phyloP scores from a whole-genome alignment of 257 asterid genomes.

The Nicotiana tabacum region DNA sequence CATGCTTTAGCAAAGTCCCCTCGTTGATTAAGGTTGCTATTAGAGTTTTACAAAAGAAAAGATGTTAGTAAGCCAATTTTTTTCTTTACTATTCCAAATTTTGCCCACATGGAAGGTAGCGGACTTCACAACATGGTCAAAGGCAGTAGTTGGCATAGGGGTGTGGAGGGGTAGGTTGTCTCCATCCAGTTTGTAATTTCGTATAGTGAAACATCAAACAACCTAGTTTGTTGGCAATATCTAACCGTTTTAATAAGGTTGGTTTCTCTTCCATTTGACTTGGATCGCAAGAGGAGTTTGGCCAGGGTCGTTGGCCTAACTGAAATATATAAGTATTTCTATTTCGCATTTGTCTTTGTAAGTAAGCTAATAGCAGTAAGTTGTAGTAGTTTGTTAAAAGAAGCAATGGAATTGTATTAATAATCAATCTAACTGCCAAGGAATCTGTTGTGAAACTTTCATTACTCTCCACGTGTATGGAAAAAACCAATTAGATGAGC shows the following conservation, averaged over 20 bases:
- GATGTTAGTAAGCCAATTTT: neutral
- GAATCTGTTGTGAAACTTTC: neutral
- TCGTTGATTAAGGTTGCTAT: neutral
- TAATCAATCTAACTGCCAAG: neutral
- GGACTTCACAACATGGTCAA: neutral
- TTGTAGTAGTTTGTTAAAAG: neutral
- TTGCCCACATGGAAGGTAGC: neutral
- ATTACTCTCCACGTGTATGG: neutral
- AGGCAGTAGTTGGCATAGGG: neutral
- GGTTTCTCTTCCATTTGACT: neutral
- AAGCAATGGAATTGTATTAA: neutral
- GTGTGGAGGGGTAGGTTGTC: neutral
- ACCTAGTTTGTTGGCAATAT: slow-evolving; percentile 3
- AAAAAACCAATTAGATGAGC: neutral
- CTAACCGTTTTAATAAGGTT: neutral
- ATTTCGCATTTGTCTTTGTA: neutral
- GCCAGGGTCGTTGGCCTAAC: neutral
- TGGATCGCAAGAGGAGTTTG: neutral
- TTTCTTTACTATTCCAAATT: neutral
- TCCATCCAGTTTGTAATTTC: neutral
- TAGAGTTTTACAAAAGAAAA: neutral
- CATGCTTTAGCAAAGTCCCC: neutral
- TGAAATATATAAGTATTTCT: neutral
- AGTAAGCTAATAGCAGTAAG: neutral
- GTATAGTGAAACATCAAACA: neutral